Conservation (phyloP, 1,284 basidiomycete genomes). For the Veloporphyrellus conicus region DNA sequence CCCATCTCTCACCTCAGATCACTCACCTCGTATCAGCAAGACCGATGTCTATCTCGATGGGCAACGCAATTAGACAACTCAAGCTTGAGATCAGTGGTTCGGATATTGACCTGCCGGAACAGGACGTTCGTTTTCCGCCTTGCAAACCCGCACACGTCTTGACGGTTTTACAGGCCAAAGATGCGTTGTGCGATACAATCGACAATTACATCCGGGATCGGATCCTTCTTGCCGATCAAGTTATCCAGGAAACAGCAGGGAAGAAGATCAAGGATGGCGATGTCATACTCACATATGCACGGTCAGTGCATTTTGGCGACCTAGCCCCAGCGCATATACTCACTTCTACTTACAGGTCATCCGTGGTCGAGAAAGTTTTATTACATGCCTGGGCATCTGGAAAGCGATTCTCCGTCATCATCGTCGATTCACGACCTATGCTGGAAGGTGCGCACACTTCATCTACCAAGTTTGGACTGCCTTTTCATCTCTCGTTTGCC, state of each 20-base stretch:
- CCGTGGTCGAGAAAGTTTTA: slow-evolving; percentile 88
- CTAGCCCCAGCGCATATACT: slow-evolving; percentile 6
- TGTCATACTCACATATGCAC: slow-evolving; percentile 89
- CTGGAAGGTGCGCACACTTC: slow-evolving; percentile 66
- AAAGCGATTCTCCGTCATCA: slow-evolving; percentile 82
- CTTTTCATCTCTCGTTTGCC: slow-evolving; percentile 6
- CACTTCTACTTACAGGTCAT: slow-evolving; percentile 59
- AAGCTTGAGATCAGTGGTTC: slow-evolving; percentile 94
- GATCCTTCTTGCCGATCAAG: slow-evolving; percentile 89
- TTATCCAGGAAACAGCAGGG: slow-evolving; percentile 85
- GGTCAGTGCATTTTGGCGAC: slow-evolving; percentile 43
- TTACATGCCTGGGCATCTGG: slow-evolving; percentile 72
- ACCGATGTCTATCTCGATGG: slow-evolving; percentile 93
- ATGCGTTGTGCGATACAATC: slow-evolving; percentile 79
- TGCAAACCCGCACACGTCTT: background rate
- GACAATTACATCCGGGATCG: slow-evolving; percentile 93
- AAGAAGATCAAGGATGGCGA: slow-evolving; percentile 95
- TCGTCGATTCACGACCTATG: slow-evolving; percentile 93
- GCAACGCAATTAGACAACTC: slow-evolving; percentile 89
- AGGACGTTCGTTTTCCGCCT: slow-evolving; percentile 63
- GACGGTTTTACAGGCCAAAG: slow-evolving; percentile 69
- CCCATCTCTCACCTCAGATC: slow-evolving; percentile 87
- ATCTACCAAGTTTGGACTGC: background rate
- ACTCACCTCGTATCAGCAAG: slow-evolving; percentile 82
- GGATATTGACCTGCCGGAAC: slow-evolving; percentile 88